Percentiles rank a stretch among this genome's conserved stretches.
These are phyloP conservation scores for Plantago major DNA, from an alignment of 257 asterid species.

Conservation along the genomic window DNA sequence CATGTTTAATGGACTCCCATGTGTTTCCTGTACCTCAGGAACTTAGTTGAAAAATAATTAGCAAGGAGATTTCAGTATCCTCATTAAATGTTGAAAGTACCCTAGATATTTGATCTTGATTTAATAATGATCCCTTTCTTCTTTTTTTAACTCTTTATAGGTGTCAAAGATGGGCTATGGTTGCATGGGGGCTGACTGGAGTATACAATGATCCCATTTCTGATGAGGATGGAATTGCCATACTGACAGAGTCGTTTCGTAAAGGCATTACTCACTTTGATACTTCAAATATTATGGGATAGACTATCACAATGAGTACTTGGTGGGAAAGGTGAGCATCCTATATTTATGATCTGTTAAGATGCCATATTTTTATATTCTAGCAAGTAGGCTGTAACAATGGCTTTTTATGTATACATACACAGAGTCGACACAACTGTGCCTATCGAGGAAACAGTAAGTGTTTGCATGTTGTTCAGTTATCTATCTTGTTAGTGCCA, in stretches of 20 bases:
- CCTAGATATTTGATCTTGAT: too few species aligned
- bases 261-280: slow-evolving; percentile 53
- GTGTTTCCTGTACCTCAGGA: too few species aligned
- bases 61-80: too few species aligned
- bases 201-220: slow-evolving; percentile 41
- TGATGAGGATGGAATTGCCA: slow-evolving; percentile 36
- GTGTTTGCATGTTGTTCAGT: neutral
- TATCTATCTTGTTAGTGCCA: neutral
- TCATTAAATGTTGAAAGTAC: too few species aligned
- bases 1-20: too few species aligned
- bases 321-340: slow-evolving; percentile 48
- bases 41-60: too few species aligned
- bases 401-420: slow-evolving; percentile 23
- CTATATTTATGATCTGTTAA: too few species aligned
- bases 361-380: too few species aligned
- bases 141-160: slow-evolving; percentile 10
- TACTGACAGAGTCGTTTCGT: slow-evolving; percentile 37
- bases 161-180: slow-evolving; percentile 53
- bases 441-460: slow-evolving; percentile 62
- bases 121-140: too few species aligned
- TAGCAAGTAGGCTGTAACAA: too few species aligned
- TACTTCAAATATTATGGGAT: slow-evolving; percentile 42
- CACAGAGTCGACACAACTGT: slow-evolving; percentile 44
- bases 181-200: slow-evolving; percentile 48
- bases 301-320: slow-evolving; percentile 33